A percentile compares a stretch with the other conserved stretches of the same genome.
Evolutionary conservation across 2,329 filamentous ascomycete species (phyloP).

Genomic region (Chrysoporthe puriensis): DNA sequence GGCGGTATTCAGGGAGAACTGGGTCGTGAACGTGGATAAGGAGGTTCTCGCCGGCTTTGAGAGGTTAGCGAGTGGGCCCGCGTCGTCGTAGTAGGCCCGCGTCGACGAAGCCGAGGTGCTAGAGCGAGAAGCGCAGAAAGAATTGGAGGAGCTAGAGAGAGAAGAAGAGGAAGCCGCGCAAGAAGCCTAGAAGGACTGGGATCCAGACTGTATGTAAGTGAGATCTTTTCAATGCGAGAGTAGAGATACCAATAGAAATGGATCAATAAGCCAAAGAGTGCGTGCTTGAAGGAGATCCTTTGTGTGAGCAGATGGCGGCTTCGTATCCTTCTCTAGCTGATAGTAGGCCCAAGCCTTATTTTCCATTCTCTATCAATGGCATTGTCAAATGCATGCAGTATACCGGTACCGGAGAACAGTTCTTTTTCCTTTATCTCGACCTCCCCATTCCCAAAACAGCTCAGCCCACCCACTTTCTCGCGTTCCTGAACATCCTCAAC

Average conservation of each 20-base stretch:
- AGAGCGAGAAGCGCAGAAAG: neutral
- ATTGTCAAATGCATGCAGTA: neutral
- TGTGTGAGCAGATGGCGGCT: neutral
- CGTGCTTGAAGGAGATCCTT: neutral
- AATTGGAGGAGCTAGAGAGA: neutral
- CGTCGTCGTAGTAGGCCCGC: neutral
- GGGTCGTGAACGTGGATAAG: slow-evolving; percentile 74
- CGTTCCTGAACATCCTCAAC: slow-evolving; percentile 85
- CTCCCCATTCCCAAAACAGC: neutral
- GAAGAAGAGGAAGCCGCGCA: neutral
- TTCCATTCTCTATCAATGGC: neutral
- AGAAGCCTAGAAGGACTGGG: neutral
- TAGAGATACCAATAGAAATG: slow-evolving; percentile 6
- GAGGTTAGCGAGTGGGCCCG: slow-evolving; percentile 35
- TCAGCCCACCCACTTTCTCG: slow-evolving; percentile 81
- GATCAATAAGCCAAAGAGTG: neutral
- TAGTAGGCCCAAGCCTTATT: neutral
- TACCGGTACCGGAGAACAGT: neutral
- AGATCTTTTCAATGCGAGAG: neutral
- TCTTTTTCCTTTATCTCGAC: neutral
- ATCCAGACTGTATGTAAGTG: slow-evolving; percentile 1
- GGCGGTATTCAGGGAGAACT: slow-evolving; percentile 67
- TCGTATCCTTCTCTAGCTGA: neutral
- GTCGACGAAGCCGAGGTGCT: neutral
- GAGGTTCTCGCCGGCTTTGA: slow-evolving; percentile 71